Conservation (phyloP, 1,284 basidiomycete genomes). For the Heimioporus retisporus region DNA sequence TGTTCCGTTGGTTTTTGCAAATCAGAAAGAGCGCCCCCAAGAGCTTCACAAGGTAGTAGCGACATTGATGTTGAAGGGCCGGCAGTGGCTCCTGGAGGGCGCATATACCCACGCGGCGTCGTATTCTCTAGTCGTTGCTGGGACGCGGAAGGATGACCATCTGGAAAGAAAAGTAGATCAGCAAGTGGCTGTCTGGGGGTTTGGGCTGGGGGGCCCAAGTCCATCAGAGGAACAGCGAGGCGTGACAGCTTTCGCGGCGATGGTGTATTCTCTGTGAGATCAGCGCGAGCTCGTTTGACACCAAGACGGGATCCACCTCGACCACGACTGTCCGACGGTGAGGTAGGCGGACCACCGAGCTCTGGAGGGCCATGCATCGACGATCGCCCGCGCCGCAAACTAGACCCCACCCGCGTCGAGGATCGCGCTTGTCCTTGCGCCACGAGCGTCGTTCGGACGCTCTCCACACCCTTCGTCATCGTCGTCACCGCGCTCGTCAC, state of each 20-base stretch:
- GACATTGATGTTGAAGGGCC: not conserved
- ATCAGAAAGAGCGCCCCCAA: not conserved
- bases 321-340: conserved; percentile 22
- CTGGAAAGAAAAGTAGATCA: conserved; percentile 23
- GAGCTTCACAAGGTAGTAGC: conserved; percentile 1
- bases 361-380: conserved; percentile 3
- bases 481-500: conserved; percentile 27
- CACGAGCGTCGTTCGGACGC: conserved; percentile 22
- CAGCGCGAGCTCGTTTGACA: conserved; percentile 24
- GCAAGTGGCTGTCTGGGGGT: conserved; percentile 32
- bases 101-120: conserved; percentile 25
- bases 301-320: not conserved
- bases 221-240: conserved; percentile 8
- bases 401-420: conserved; percentile 12
- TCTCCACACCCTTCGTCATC: conserved; percentile 27
- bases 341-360: conserved; percentile 10
- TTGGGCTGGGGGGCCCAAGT: conserved; percentile 10
- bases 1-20: not conserved
- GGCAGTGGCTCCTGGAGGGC: not conserved
- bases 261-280: conserved; percentile 7
- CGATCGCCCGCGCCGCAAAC: conserved; percentile 12
- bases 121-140: not conserved
- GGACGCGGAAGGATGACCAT: not conserved
- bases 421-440: not conserved
- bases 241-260: conserved; percentile 23